These are phyloP conservation scores for Oidiodendron maius DNA, from an alignment of 495 filamentous ascomycete species.

Conservation along the genomic window DNA sequence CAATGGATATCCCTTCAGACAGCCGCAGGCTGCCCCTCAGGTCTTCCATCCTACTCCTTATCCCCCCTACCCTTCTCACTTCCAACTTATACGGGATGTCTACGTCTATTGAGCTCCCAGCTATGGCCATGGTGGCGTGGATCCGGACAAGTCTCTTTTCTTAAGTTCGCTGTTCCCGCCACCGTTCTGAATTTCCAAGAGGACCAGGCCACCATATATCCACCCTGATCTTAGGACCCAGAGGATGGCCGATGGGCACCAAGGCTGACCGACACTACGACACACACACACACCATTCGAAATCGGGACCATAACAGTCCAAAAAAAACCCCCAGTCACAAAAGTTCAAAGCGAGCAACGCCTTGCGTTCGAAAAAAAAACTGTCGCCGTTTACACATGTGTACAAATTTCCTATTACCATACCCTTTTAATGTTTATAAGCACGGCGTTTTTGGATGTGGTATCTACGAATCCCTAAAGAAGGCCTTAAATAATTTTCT, in stretches of 20 bases:
- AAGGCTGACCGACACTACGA: not conserved
- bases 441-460: not conserved
- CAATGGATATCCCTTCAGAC: not conserved
- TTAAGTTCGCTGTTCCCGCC: not conserved
- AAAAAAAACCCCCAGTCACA: not conserved
- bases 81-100: not conserved
- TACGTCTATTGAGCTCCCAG: not conserved
- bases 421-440: not conserved
- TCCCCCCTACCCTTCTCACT: not conserved
- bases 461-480: not conserved
- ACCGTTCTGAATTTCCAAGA: not conserved
- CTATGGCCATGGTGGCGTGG: not conserved
- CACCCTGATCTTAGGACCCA: not conserved
- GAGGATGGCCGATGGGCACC: not conserved
- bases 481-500: not conserved
- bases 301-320: not conserved
- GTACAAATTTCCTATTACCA: not conserved
- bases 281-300: not conserved
- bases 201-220: not conserved
- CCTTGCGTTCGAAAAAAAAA: not conserved
- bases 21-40: not conserved
- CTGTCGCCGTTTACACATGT: not conserved
- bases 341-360: constrained; percentile 1
- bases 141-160: not conserved
- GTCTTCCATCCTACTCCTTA: not conserved